Percentiles rank a stretch among this genome's conserved stretches.
These are phyloP conservation scores for Oidiodendron maius DNA, from an alignment of 495 filamentous ascomycete species.

Conservation along the genomic window DNA sequence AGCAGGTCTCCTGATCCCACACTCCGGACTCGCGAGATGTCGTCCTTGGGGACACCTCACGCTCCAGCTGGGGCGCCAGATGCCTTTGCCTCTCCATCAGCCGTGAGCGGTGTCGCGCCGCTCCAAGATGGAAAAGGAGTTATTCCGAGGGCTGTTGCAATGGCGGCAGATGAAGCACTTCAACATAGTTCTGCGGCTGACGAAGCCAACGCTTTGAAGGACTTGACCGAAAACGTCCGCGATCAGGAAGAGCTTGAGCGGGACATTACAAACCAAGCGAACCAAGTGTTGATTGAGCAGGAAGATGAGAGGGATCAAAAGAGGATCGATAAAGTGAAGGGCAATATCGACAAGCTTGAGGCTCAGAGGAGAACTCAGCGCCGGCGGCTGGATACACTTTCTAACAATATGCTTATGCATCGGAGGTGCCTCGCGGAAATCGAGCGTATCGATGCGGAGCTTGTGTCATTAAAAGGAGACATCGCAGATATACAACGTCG, in stretches of 20 bases:
- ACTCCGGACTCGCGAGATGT: constrained; percentile 1
- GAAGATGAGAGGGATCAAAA: constrained; percentile 85
- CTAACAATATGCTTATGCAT: constrained; percentile 34
- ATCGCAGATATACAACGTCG: constrained; percentile 70
- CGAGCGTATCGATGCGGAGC: constrained; percentile 51
- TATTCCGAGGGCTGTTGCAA: constrained; percentile 16
- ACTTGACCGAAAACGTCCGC: constrained; percentile 66
- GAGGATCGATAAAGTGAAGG: constrained; percentile 70
- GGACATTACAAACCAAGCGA: constrained; percentile 68
- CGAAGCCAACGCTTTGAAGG: constrained; percentile 49
- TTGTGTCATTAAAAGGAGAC: constrained; percentile 58
- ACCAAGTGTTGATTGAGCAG: constrained; percentile 67
- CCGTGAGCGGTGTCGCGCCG: background rate
- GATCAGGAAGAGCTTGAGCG: constrained; percentile 82
- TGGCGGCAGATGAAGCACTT: constrained; percentile 13
- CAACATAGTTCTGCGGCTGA: constrained; percentile 12
- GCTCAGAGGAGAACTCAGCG: constrained; percentile 35
- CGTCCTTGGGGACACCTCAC: background rate
- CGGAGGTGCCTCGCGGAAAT: constrained; percentile 56
- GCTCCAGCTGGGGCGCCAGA: background rate
- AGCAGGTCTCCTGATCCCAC: background rate
- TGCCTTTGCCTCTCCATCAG: background rate
- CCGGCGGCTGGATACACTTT: constrained; percentile 33
- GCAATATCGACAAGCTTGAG: constrained; percentile 49
- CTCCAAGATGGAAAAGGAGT: constrained; percentile 6